phyloP scores from a whole-genome alignment of 2,329 filamentous ascomycete genomes.

The Ophiostoma tasmaniense region DNA sequence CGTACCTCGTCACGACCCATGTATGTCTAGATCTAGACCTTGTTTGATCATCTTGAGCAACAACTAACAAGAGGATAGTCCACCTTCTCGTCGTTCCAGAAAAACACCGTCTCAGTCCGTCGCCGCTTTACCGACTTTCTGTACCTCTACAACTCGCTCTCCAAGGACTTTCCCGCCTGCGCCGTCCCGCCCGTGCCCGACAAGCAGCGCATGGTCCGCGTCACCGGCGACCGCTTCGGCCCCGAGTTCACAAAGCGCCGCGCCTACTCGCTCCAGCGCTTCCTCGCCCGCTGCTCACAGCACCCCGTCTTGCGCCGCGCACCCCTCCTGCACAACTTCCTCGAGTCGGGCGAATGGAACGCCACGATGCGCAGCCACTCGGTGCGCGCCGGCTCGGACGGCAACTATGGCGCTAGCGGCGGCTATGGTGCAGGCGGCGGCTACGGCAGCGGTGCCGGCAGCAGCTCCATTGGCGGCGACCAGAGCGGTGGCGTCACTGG shows the following conservation, averaged over 20 bases:
- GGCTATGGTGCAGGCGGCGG: slow-evolving; percentile 31
- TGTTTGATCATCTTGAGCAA: too few species aligned
- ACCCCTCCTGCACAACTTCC: slow-evolving; percentile 74
- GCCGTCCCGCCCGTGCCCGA: slow-evolving; percentile 92
- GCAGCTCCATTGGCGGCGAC: slow-evolving; percentile 43
- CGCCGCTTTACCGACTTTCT: slow-evolving; percentile 96
- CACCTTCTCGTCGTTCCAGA: slow-evolving; percentile 88
- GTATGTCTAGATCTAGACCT: slow-evolving; percentile 37
- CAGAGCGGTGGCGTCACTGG: slow-evolving; percentile 16
- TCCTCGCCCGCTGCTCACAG: slow-evolving; percentile 74
- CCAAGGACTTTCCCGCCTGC: slow-evolving; percentile 78
- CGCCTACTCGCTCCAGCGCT: slow-evolving; percentile 84
- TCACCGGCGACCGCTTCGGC: slow-evolving; percentile 90
- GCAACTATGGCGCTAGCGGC: slow-evolving; percentile 38
- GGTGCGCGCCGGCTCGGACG: slow-evolving; percentile 43
- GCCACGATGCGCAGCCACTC: slow-evolving; percentile 80
- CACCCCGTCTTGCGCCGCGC: slow-evolving; percentile 84
- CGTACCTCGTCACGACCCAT: slow-evolving; percentile 85
- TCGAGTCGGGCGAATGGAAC: slow-evolving; percentile 94
- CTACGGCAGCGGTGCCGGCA: slow-evolving; percentile 35
- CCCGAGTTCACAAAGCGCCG: slow-evolving; percentile 83
- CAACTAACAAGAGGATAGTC: slow-evolving; percentile 46
- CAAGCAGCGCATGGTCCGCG: slow-evolving; percentile 99
- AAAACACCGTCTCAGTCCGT: slow-evolving; percentile 67
- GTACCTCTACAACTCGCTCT: slow-evolving; percentile 87